phyloP scores from a whole-genome alignment of 148 eudicot genomes.

The Diospyros kaki region DNA sequence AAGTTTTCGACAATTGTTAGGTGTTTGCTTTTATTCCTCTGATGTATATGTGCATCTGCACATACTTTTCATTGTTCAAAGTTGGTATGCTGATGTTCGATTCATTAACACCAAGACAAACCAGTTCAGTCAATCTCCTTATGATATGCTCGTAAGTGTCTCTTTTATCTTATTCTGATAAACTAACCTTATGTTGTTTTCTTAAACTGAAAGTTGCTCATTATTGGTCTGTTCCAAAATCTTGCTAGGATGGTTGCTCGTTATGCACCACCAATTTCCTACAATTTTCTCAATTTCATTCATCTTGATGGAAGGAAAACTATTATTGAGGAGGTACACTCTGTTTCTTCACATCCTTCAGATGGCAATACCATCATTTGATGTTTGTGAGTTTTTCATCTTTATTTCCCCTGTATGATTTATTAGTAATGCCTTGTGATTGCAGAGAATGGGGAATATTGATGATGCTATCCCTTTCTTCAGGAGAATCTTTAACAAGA shows the following conservation, averaged over 20 bases:
- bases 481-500: conserved; percentile 75
- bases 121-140: conserved; percentile 87
- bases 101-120: conserved; percentile 86
- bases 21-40: conserved; percentile 85
- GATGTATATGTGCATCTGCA: conserved; percentile 92
- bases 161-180: conserved; percentile 3
- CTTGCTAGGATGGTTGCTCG: conserved; percentile 94
- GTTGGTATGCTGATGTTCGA: conserved; percentile 86
- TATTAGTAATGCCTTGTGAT: conserved; percentile 12
- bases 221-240: not conserved
- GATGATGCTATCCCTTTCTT: conserved; percentile 89
- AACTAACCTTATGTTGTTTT: not conserved
- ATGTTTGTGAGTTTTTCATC: not conserved
- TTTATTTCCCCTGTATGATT: not conserved
- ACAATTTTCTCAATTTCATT: conserved; percentile 80
- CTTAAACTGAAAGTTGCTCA: conserved; percentile 9
- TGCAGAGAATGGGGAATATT: conserved; percentile 86
- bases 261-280: conserved; percentile 92
- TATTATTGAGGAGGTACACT: conserved; percentile 68
- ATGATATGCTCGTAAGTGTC: conserved; percentile 92
- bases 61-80: conserved; percentile 82
- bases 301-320: conserved; percentile 68
- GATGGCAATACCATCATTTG: not conserved
- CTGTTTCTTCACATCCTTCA: conserved; percentile 3
- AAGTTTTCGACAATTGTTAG: conserved; percentile 31